phyloP scores from a whole-genome alignment of 2,329 filamentous ascomycete genomes.

The Stagonosporopsis vannaccii region DNA sequence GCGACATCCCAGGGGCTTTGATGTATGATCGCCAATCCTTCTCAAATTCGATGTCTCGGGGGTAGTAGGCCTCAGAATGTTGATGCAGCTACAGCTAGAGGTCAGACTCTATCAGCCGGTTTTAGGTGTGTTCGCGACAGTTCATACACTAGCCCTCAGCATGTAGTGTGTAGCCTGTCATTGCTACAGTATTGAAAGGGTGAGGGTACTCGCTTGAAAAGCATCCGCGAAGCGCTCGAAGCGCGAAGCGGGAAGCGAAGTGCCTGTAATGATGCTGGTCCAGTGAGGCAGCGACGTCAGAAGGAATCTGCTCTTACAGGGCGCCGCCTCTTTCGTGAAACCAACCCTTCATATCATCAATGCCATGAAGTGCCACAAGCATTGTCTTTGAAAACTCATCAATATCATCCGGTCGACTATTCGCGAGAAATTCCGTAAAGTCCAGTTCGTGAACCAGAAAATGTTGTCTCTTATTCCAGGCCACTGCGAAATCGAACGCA shows the following conservation, averaged over 20 bases:
- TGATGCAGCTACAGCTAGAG: too few species aligned
- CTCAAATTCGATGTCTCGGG: background rate
- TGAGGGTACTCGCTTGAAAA: too few species aligned
- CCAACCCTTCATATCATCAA: constrained; percentile 43
- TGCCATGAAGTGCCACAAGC: constrained; percentile 34
- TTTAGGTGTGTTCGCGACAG: too few species aligned
- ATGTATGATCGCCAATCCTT: background rate
- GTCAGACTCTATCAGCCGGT: too few species aligned
- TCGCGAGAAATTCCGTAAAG: constrained; percentile 32
- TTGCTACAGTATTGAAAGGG: too few species aligned
- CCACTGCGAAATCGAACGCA: constrained; percentile 41
- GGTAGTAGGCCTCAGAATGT: too few species aligned
- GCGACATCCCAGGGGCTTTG: too few species aligned
- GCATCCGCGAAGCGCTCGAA: too few species aligned
- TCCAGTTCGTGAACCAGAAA: constrained; percentile 40
- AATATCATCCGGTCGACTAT: constrained; percentile 36
- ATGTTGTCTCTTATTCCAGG: constrained; percentile 42
- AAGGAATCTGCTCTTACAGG: constrained; percentile 2
- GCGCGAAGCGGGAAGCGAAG: too few species aligned
- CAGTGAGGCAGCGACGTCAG: background rate
- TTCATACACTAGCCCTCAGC: too few species aligned
- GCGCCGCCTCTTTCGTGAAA: constrained; percentile 32
- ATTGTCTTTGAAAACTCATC: constrained; percentile 41
- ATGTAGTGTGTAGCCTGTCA: too few species aligned
- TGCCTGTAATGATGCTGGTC: background rate